Conservation (phyloP, 1,284 basidiomycete species). For the Ustilago loliicola region DNA sequence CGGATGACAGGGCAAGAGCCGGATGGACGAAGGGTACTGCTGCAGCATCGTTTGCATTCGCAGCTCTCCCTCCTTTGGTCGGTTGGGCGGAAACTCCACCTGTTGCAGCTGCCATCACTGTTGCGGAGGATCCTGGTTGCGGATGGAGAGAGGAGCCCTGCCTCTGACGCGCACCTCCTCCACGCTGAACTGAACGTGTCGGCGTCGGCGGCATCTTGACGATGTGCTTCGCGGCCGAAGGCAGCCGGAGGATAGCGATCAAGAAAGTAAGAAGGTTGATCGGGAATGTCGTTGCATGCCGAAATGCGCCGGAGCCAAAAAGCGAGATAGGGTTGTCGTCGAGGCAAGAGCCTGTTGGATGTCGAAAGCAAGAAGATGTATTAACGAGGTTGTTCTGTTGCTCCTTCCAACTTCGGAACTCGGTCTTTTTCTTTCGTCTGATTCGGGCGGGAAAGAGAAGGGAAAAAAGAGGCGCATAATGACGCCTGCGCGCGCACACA, state of each 20-base stretch:
- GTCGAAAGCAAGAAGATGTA: not conserved
- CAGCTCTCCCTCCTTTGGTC: slow-evolving; percentile 21
- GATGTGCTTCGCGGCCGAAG: slow-evolving; percentile 1
- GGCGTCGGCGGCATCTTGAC: slow-evolving; percentile 39
- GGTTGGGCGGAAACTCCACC: slow-evolving; percentile 18
- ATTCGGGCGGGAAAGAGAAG: slow-evolving; percentile 30
- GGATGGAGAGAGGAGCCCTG: slow-evolving; percentile 45
- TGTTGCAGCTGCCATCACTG: slow-evolving; percentile 5
- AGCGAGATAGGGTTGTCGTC: not conserved
- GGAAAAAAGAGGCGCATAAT: not conserved
- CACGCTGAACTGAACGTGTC: slow-evolving; percentile 32
- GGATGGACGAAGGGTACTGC: slow-evolving; percentile 49
- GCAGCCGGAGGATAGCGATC: slow-evolving; percentile 2
- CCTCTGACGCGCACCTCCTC: slow-evolving; percentile 35
- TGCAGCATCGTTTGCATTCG: slow-evolving; percentile 22
- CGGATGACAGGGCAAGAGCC: slow-evolving; percentile 35
- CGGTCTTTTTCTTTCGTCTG: slow-evolving; percentile 11
- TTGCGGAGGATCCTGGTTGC: slow-evolving; percentile 14
- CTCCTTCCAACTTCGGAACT: slow-evolving; percentile 15
- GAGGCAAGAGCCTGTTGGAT: slow-evolving; percentile 6
- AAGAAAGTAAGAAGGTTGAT: not conserved
- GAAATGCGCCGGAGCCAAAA: no score
- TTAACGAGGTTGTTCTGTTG: slow-evolving; percentile 11
- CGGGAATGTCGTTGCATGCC: not conserved
- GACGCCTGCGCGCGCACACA: slow-evolving; percentile 21